Conservation (phyloP, 495 filamentous ascomycete species). For the Lasiosphaeriaceae sp. region DNA sequence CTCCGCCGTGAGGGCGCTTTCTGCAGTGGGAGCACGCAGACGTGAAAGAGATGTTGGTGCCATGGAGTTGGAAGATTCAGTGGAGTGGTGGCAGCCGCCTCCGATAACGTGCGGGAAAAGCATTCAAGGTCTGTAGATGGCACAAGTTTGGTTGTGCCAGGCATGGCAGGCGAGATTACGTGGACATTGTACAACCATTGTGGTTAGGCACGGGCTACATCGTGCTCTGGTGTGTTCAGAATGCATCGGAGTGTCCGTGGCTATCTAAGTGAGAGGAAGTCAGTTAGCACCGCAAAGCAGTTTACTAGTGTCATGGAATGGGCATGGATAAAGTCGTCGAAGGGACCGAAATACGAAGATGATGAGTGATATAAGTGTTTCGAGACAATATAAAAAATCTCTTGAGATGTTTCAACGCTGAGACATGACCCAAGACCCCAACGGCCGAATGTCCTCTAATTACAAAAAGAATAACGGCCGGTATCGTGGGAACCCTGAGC, state of each 20-base stretch:
- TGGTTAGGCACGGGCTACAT: neutral
- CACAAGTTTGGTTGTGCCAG: neutral
- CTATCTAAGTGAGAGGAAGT: too few species aligned
- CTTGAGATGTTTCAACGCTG: too few species aligned
- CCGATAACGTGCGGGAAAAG: neutral
- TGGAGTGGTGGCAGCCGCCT: neutral
- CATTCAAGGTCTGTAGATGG: neutral
- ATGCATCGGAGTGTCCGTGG: neutral
- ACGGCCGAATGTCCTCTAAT: too few species aligned
- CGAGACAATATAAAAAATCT: too few species aligned
- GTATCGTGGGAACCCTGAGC: too few species aligned
- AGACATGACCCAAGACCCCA: too few species aligned
- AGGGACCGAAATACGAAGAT: too few species aligned
- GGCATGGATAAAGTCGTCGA: too few species aligned
- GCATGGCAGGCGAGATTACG: constrained; percentile 1
- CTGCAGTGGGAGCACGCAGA: neutral
- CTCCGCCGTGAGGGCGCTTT: neutral
- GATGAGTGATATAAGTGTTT: too few species aligned
- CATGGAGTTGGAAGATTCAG: neutral
- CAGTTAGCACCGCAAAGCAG: too few species aligned
- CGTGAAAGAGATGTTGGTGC: neutral
- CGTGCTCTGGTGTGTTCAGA: constrained; percentile 7
- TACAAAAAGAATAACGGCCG: too few species aligned
- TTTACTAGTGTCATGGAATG: too few species aligned
- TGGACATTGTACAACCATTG: constrained; percentile 1